Percentiles rank a stretch among this genome's conserved stretches.
Evolutionary conservation across 352 stramenopile species (phyloP).

Genomic region (Stramenopiles sp.): DNA sequence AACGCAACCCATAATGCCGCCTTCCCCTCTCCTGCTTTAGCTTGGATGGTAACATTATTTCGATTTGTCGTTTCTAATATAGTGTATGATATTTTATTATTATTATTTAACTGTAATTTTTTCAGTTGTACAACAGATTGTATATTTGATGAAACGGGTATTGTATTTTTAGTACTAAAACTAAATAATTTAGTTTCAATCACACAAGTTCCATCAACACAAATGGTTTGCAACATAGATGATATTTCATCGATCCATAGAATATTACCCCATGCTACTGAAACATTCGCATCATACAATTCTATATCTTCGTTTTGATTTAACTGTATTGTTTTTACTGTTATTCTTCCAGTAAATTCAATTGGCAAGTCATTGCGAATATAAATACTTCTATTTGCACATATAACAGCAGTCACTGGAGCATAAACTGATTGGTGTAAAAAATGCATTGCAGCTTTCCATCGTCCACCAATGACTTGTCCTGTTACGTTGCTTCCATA

Average conservation of each 20-base stretch:
- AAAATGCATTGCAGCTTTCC: constrained; percentile 27
- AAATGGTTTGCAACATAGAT: constrained; percentile 10
- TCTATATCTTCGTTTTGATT: background rate
- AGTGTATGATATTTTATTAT: too few relatives aligned
- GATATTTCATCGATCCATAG: constrained; percentile 6
- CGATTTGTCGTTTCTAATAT: too few relatives aligned
- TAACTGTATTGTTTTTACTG: background rate
- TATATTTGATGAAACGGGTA: too few relatives aligned
- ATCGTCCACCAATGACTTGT: constrained; percentile 27
- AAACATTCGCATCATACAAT: constrained; percentile 10
- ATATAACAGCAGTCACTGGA: constrained; percentile 23
- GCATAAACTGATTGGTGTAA: constrained; percentile 18
- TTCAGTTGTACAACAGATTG: too few relatives aligned
- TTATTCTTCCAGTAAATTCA: background rate
- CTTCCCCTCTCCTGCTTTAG: too few relatives aligned
- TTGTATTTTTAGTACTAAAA: too few relatives aligned
- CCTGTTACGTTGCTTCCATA: constrained; percentile 19
- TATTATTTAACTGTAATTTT: too few relatives aligned
- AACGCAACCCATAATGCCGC: too few relatives aligned
- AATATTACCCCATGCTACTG: background rate
- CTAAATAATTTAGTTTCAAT: too few relatives aligned
- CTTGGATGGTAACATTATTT: too few relatives aligned
- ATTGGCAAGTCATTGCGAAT: background rate
- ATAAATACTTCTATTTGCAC: constrained; percentile 12
- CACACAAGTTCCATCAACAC: too few relatives aligned